phyloP scores from a whole-genome alignment of 1,284 basidiomycete species.

The Melampsora americana region DNA sequence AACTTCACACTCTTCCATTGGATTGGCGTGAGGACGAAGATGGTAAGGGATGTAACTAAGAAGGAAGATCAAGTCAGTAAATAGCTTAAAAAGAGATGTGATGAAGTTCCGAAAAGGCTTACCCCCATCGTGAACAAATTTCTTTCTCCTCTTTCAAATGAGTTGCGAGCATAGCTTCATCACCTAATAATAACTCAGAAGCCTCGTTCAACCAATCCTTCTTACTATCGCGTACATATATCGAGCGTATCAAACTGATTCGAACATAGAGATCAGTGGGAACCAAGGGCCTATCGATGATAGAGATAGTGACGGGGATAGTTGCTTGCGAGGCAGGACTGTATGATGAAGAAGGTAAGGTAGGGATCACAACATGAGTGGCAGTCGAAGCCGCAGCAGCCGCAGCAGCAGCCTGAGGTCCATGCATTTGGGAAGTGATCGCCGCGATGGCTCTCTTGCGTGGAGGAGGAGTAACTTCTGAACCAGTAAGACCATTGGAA shows the following conservation, averaged over 20 bases:
- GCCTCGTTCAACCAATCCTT: slow-evolving; percentile 45
- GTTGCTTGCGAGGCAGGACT: slow-evolving; percentile 50
- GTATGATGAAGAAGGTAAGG: slow-evolving; percentile 51
- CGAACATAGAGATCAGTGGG: slow-evolving; percentile 53
- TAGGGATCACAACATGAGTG: slow-evolving; percentile 51
- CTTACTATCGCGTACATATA: slow-evolving; percentile 51
- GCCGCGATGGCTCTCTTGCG: slow-evolving; percentile 48
- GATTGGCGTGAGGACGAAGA: slow-evolving; percentile 49
- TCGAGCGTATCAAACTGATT: slow-evolving; percentile 51
- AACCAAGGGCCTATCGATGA: slow-evolving; percentile 51
- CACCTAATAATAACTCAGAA: slow-evolving; percentile 47
- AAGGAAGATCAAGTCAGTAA: background rate
- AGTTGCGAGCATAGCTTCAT: slow-evolving; percentile 50
- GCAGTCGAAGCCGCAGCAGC: slow-evolving; percentile 45
- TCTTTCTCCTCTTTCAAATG: slow-evolving; percentile 55
- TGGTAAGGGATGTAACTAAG: slow-evolving; percentile 46
- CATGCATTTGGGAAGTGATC: slow-evolving; percentile 46
- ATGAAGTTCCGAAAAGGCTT: slow-evolving; percentile 45
- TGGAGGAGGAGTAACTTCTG: slow-evolving; percentile 48
- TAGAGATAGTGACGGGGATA: slow-evolving; percentile 51
- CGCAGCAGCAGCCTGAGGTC: slow-evolving; percentile 43
- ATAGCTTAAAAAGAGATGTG: too few relatives aligned
- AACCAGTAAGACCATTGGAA: slow-evolving; percentile 35
- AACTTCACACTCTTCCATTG: slow-evolving; percentile 49
- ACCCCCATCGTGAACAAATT: slow-evolving; percentile 54